phyloP scores from a whole-genome alignment of 257 asterid genomes.

The Craterostigma plantagineum region DNA sequence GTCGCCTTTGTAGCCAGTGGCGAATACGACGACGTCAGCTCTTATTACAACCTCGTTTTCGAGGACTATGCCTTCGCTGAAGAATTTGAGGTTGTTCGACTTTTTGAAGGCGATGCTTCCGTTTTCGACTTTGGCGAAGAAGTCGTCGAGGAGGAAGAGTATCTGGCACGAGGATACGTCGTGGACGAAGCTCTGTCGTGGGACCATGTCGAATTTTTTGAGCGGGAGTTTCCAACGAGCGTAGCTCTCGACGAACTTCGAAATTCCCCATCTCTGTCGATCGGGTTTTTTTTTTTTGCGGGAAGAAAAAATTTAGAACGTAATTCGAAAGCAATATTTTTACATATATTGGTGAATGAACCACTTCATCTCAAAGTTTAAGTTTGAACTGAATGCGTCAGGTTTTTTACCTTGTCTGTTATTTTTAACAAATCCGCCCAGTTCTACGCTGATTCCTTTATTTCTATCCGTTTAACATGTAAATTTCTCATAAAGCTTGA shows the following conservation, averaged over 20 bases:
- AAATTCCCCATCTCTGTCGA: conserved; percentile 40
- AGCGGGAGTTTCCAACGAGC: conserved; percentile 31
- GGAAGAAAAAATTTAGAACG: not conserved
- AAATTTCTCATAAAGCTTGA: too few relatives aligned
- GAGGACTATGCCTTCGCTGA: conserved; percentile 26
- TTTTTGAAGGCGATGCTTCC: conserved; percentile 36
- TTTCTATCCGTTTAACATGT: too few relatives aligned
- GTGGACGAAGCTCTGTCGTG: conserved; percentile 23
- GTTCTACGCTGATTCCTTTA: too few relatives aligned
- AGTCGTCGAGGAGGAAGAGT: conserved; percentile 17
- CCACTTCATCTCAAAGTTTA: too few relatives aligned
- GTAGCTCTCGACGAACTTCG: conserved; percentile 38
- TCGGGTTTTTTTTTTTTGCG: too few relatives aligned
- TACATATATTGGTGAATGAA: too few relatives aligned
- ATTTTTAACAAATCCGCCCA: too few relatives aligned
- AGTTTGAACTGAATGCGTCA: too few relatives aligned
- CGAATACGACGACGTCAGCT: conserved; percentile 36
- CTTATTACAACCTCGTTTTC: conserved; percentile 16
- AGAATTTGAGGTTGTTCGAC: conserved; percentile 14
- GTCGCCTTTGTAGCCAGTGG: conserved; percentile 43
- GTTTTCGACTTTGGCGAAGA: conserved; percentile 35
- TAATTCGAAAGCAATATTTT: too few relatives aligned
- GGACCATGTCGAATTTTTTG: conserved; percentile 37
- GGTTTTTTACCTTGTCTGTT: too few relatives aligned
- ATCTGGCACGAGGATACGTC: conserved; percentile 25